These are phyloP conservation scores for Fusarium poae DNA, from an alignment of 2,329 filamentous ascomycete genomes.

Conservation along the genomic window DNA sequence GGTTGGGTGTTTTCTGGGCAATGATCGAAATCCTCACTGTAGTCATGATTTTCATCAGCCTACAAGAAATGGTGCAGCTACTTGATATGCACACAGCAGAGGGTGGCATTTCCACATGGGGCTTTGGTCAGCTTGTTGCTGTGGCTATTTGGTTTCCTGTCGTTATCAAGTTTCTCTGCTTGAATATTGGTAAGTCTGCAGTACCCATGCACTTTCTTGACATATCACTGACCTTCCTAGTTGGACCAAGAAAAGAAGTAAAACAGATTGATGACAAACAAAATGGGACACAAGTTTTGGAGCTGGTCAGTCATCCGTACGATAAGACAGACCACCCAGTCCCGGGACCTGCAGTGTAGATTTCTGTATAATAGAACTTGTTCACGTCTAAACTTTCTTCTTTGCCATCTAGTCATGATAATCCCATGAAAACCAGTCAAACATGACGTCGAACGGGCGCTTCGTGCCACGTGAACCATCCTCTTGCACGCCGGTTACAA, in stretches of 20 bases:
- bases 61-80: background rate
- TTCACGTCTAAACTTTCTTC: rapidly evolving
- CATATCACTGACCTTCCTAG: background rate
- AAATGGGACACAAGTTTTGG: background rate
- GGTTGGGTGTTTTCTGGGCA: background rate
- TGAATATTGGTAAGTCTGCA: background rate
- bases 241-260: background rate
- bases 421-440: constrained; percentile 26
- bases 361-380: background rate
- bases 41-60: background rate
- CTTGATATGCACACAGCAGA: background rate
- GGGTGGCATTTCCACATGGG: background rate
- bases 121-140: constrained; percentile 17
- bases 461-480: background rate
- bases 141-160: constrained; percentile 17
- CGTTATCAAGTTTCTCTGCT: background rate
- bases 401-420: background rate
- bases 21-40: rapidly evolving
- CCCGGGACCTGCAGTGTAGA: background rate
- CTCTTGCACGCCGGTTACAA: rapidly evolving
- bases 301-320: background rate
- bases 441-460: constrained; percentile 8
- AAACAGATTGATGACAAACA: rapidly evolving
- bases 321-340: background rate
- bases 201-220: rapidly evolving